Base-by-base conservation (phyloP, 2,329 filamentous ascomycete genomes). In the Calonectria pauciramosa region DNA sequence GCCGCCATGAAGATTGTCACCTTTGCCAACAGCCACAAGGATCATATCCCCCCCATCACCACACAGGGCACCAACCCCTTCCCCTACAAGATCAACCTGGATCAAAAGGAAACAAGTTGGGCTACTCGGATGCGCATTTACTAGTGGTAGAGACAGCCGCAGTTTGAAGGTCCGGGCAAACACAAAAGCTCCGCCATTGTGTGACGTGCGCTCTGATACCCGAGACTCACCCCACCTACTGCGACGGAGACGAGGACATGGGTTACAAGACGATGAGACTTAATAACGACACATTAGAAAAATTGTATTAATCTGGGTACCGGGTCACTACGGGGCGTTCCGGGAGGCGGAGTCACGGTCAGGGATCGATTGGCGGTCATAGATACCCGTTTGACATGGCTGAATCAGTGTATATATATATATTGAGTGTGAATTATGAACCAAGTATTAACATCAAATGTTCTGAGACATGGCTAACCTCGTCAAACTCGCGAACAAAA, bases 21-120 rank as follows among this genome's bases (percentile, higher is more conserved):
- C 76, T 94, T 95, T 69, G 96, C 95, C 81, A 98, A 98, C 86
- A 88, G 91, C 67, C 94, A 98, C 85, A 98, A 97, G 84, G 95
- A 97, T 82, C 97, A 99, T 85, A 99, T 99, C 78, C 97, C 97
- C 1, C 97, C 96, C 66, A 99, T 99, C 81, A 98, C 96, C 77
- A 98, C 96, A 11, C 97, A 96, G 28, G 96, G 93, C 82, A 95
- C 94, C 63, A 99, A 99, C 84, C 96, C 97, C 0, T 99, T 99
- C 82, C 96, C 96, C 0, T 99, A 98, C 86, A 94, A 96, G 85
- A 98, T 99, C 82, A 91, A 94, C 75, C 92, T 99, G 73, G 97
- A 98, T 82, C 95, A 95, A 72, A 95, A 95, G 82, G 90, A 93
- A 74, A 93, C 84, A 26, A 91, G 93, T 67, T 96, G 95, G 95